Conservation (phyloP, 2,329 filamentous ascomycete species). For the Pseudohalonectria lignicola region DNA sequence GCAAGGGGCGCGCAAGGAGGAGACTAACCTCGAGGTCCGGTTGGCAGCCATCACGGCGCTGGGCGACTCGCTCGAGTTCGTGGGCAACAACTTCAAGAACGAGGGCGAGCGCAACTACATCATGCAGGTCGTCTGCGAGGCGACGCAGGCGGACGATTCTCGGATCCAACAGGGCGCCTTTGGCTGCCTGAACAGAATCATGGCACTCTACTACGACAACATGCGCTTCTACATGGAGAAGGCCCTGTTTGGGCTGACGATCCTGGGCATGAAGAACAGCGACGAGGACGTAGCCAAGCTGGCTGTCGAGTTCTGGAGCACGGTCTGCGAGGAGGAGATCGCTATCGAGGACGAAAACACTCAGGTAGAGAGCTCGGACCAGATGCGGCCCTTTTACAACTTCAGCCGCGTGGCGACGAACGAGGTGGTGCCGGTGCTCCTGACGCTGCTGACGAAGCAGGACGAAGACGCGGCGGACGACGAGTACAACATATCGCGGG, state of each 20-base stretch:
- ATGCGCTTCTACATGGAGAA: slow-evolving; percentile 99
- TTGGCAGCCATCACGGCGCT: slow-evolving; percentile 88
- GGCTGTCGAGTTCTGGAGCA: slow-evolving; percentile 99
- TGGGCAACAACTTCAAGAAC: slow-evolving; percentile 96
- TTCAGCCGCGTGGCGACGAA: slow-evolving; percentile 87
- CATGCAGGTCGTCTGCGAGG: slow-evolving; percentile 99
- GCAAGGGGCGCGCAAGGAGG: slow-evolving; percentile 93
- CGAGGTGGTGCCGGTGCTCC: slow-evolving; percentile 87
- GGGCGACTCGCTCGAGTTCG: slow-evolving; percentile 93
- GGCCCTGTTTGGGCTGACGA: slow-evolving; percentile 92
- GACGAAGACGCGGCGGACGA: slow-evolving; percentile 95
- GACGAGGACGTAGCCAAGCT: slow-evolving; percentile 98
- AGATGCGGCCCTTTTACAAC: slow-evolving; percentile 88
- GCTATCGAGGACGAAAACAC: slow-evolving; percentile 95
- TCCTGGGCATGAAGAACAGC: slow-evolving; percentile 95
- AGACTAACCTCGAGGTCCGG: slow-evolving; percentile 82
- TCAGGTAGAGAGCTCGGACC: slow-evolving; percentile 54
- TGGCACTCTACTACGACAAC: slow-evolving; percentile 98
- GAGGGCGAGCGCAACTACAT: slow-evolving; percentile 99
- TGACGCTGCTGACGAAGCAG: slow-evolving; percentile 86
- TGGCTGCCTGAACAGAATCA: slow-evolving; percentile 95
- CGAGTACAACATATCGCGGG: slow-evolving; percentile 93
- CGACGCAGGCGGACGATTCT: slow-evolving; percentile 83
- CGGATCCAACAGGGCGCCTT: slow-evolving; percentile 94
- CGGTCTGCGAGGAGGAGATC: slow-evolving; percentile 98